Evolutionary conservation across 768 basidiomycete species (phyloP), one percentile per base, ranked within the genome.

Genomic region (Pulveroboletus sp.): DNA sequence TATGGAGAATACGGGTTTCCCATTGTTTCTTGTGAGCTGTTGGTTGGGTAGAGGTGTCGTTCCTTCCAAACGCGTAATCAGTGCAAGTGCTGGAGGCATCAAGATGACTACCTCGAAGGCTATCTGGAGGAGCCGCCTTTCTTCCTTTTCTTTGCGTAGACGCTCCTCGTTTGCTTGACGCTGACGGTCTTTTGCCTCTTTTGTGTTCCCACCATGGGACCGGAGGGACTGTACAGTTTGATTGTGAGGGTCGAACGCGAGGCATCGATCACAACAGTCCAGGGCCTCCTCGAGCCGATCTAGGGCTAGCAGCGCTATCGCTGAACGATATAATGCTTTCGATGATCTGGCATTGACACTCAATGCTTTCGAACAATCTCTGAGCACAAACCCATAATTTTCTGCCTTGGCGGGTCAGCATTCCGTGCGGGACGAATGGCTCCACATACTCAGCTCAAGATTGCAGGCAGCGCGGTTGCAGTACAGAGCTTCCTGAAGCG

Each of bases 401-500:
- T 88, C 93, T 93, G 62, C 39, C 36, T 2, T 24, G 38, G 8
- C 13, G 27, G 35, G 46, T 51, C 45, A 49, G 14, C 26, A n/a
- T 18, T 18, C 31, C 11, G 13, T 4, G 39, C 5, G 53, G 50
- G 10, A 40, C 24, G 26, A 28, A 43, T 21, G 5, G 33, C 13
- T 50, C 30, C 24, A 65, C 86, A 61, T 57, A 92, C 93, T 72
- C 17, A 94, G 77, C 64, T 91, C 90, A 15, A 98, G 76, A 63
- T 98, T 94, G 55, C 91, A 94, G 7, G 93, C 94, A 5, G 95
- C 93, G 37, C 94, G 81, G 68, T 99, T 99, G 63, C 84, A 83
- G 39, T 90, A 71, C 18, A 99, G 73, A 0, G 83, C 83, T 56
- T 86, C 86, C 39, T 72, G 71, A 9, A 91, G 59, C 13, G 57